A percentile compares a stretch with the other conserved stretches of the same genome.
phyloP scores from a whole-genome alignment of 2,329 filamentous ascomycete species.

The Ophiostoma angusticollis region DNA sequence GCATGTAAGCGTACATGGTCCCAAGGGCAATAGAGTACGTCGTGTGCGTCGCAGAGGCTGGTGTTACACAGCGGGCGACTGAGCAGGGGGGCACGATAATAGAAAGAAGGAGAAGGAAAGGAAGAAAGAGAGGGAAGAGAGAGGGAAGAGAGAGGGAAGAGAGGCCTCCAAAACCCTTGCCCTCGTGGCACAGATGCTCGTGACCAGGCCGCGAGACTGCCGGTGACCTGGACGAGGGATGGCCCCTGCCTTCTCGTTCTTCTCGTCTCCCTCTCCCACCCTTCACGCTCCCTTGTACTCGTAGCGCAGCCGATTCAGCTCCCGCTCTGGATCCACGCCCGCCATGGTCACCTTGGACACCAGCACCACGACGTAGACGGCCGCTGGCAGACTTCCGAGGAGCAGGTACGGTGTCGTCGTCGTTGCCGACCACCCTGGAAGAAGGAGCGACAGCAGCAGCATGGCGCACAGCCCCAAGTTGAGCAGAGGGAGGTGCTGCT shows the following conservation, averaged over 20 bases:
- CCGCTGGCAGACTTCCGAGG: constrained; percentile 37
- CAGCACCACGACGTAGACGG: constrained; percentile 49
- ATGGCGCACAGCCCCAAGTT: constrained; percentile 45
- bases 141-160: background rate
- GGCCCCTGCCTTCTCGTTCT: too few species aligned
- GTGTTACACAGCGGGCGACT: too few species aligned
- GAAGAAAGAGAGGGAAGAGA: background rate
- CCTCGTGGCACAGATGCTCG: constrained; percentile 1
- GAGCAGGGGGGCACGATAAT: too few species aligned
- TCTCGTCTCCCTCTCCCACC: too few species aligned
- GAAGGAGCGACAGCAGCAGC: constrained; percentile 31
- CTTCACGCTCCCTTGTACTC: constrained; percentile 51
- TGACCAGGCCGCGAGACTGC: too few species aligned
- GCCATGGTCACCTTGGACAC: constrained; percentile 53
- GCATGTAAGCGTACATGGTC: too few species aligned
- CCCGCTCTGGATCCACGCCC: constrained; percentile 53
- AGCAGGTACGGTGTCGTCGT: constrained; percentile 19
- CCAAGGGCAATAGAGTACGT: too few species aligned
- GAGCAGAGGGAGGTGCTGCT: constrained; percentile 44
- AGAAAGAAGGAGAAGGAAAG: too few species aligned
- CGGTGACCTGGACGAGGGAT: too few species aligned
- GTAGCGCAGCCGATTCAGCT: constrained; percentile 50
- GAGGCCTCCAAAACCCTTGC: background rate
- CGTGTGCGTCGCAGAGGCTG: too few species aligned
- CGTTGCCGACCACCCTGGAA: constrained; percentile 18